These are phyloP conservation scores for Boletus sp. DNA, from an alignment of 768 basidiomycete genomes.

Conservation along the genomic window DNA sequence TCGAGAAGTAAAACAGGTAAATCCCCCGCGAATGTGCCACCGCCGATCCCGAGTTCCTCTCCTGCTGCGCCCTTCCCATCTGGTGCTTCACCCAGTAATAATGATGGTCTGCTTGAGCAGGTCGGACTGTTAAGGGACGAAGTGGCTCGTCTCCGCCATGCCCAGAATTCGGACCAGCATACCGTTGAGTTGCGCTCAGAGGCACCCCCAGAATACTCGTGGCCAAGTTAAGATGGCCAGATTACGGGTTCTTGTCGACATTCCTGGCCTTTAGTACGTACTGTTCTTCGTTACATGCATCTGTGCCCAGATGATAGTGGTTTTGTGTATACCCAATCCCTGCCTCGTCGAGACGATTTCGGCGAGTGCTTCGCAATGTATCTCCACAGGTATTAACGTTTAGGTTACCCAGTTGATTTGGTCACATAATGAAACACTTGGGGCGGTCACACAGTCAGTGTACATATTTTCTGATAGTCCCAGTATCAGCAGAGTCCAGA, in stretches of 20 bases:
- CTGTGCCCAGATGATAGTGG: background rate
- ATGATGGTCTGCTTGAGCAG: background rate
- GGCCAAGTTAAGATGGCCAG: background rate
- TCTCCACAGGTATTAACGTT: too few relatives aligned
- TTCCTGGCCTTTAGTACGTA: too few relatives aligned
- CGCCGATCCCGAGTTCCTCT: background rate
- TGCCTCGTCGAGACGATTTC: too few relatives aligned
- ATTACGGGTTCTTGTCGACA: too few relatives aligned
- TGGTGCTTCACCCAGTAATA: background rate
- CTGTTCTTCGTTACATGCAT: background rate
- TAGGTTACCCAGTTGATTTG: too few relatives aligned
- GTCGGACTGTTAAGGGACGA: conserved; percentile 6
- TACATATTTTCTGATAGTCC: background rate
- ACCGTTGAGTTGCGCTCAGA: background rate
- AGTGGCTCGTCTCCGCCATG: conserved; percentile 6
- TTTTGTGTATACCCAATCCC: background rate
- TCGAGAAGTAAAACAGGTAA: background rate
- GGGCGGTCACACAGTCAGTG: too few relatives aligned
- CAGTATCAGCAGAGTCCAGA: background rate
- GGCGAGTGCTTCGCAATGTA: too few relatives aligned
- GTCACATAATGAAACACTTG: too few relatives aligned
- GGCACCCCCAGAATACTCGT: background rate
- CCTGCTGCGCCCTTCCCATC: background rate
- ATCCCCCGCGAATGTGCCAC: background rate
- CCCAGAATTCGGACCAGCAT: background rate